Evolutionary conservation across 257 asterid genomes (phyloP).

Genomic region (Echium plantagineum): DNA sequence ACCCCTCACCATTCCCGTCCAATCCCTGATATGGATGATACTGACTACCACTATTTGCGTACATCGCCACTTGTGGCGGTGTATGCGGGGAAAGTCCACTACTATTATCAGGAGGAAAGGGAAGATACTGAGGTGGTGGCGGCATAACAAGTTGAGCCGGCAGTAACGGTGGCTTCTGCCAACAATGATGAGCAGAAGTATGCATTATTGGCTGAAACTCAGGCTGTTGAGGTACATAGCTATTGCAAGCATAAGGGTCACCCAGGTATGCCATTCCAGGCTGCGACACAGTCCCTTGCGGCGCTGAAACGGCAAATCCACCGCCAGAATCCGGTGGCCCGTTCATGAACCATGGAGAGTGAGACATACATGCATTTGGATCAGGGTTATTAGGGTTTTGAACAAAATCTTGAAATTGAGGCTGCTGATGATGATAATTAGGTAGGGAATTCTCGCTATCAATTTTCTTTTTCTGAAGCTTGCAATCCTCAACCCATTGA

Average conservation of each 20-base stretch:
- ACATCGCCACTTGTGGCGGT: too few relatives aligned
- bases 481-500: constrained; percentile 70
- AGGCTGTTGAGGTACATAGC: constrained; percentile 15
- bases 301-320: neutral
- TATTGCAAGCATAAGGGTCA: constrained; percentile 19
- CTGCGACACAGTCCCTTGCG: neutral
- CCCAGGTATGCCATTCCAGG: constrained; percentile 14
- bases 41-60: constrained; percentile 6
- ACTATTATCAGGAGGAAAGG: constrained; percentile 17
- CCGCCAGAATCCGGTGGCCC: constrained; percentile 1
- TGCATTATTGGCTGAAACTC: constrained; percentile 29
- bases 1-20: constrained; percentile 39
- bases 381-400: constrained; percentile 1
- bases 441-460: constrained; percentile 7
- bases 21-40: constrained; percentile 30
- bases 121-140: constrained; percentile 23
- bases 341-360: constrained; percentile 26
- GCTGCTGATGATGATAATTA: neutral
- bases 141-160: constrained; percentile 21
- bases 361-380: constrained; percentile 16
- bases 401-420: constrained; percentile 3
- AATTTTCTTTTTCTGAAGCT: constrained; percentile 47
- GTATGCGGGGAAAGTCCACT: neutral
- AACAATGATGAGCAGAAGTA: constrained; percentile 22
- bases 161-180: constrained; percentile 26